These are phyloP conservation scores for Phaeosphaeriaceae sp. DNA, from an alignment of 2,329 filamentous ascomycete species.

Conservation along the genomic window DNA sequence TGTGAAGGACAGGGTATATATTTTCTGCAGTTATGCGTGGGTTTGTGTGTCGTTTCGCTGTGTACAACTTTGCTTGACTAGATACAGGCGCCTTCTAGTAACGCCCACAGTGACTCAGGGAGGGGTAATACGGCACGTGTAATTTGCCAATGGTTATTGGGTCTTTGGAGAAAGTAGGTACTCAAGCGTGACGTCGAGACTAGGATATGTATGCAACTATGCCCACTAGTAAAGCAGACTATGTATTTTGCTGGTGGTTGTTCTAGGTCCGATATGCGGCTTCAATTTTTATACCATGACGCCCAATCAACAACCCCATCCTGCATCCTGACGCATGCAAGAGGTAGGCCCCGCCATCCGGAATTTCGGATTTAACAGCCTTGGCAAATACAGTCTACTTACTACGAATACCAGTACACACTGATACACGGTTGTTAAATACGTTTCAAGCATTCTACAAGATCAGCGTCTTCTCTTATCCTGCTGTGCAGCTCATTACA, in stretches of 20 bases:
- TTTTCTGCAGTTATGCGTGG: constrained; percentile 23
- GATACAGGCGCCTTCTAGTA: constrained; percentile 15
- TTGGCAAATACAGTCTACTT: background rate
- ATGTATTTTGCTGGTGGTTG: constrained; percentile 7
- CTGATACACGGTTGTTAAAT: no score
- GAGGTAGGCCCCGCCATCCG: background rate
- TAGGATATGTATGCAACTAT: constrained; percentile 1
- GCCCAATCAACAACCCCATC: constrained; percentile 2
- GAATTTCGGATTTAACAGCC: background rate
- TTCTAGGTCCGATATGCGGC: constrained; percentile 17
- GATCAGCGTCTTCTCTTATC: background rate
- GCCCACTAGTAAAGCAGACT: constrained; percentile 2
- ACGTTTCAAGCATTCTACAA: no score
- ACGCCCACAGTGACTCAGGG: constrained; percentile 34
- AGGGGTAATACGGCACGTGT: constrained; percentile 34
- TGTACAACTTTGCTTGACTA: constrained; percentile 31
- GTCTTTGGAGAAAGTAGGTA: background rate
- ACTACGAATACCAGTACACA: no score
- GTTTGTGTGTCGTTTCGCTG: constrained; percentile 40
- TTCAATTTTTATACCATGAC: constrained; percentile 21
- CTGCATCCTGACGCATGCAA: background rate
- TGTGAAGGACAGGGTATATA: constrained; percentile 21
- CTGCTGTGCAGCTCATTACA: constrained; percentile 1
- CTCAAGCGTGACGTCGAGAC: background rate
- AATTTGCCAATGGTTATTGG: constrained; percentile 27